Base-by-base conservation (phyloP, 2,329 filamentous ascomycete genomes). In the Colletotrichum orchidophilum region DNA sequence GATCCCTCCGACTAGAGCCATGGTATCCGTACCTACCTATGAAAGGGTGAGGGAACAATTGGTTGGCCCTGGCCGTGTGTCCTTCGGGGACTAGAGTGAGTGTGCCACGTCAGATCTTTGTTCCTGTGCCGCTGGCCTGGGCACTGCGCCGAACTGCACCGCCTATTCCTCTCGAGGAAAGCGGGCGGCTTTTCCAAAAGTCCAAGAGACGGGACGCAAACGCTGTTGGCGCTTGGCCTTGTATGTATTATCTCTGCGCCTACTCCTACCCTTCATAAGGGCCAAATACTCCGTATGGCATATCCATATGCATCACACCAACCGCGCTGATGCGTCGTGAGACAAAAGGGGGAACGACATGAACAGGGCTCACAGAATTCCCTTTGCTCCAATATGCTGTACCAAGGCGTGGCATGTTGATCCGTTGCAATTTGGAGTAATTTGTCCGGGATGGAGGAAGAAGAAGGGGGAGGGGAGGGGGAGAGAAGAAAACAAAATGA, bases 31-130 rank as follows among this genome's bases (percentile, higher is more conserved):
- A n/a, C 39, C 39, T 9, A 46, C 21, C 7, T 9, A 18, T 21
- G 39, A 46, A 46, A 18, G 18, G 35, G 35, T 46, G 11, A n/a
- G 4, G 39, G 18, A 11, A n/a, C 18, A 3, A 46, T 46, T 46
- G 39, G 39, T 18, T n/a, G 39, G 18, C 15, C 39, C 39, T 18
- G 31, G 52, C n/a, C 49, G 15, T 53, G 29, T 21, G 29, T 35
- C 46, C 21, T 31, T n/a, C 21, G 46, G n/a, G 33, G 60, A 39
- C 31, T 33, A 39, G 50, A 50, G 24, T 49, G 8, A 26, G 27
- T 2, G 13, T 60, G 66, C 61, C 66, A 69, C 66, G 66, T 66
- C 66, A 69, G 31, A 59, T 54, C 33, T 24, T 33, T 46, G 31
- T 53, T 53, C 62, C 61, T 55, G 27, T 11, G 33, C 58, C 27